These are phyloP conservation scores for Fusarium clavum DNA, from an alignment of 2,329 filamentous ascomycete genomes.

Conservation along the genomic window DNA sequence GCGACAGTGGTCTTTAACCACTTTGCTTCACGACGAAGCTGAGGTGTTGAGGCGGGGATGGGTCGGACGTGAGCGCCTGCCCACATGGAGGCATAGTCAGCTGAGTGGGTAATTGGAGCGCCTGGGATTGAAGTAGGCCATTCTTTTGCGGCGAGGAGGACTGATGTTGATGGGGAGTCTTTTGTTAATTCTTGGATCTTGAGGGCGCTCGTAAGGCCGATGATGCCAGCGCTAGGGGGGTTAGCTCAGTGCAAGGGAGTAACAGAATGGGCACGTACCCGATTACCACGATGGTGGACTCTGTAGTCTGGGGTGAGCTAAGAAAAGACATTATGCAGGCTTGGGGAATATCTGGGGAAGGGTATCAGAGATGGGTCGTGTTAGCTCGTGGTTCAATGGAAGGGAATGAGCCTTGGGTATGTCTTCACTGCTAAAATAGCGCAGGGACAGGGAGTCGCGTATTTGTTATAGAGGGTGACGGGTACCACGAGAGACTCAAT, in stretches of 20 bases:
- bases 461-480: accelerated
- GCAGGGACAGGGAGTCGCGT: accelerated
- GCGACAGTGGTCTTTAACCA: conserved; percentile 49
- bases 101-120: conserved; percentile 45
- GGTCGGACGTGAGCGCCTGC: conserved; percentile 67
- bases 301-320: neutral
- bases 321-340: conserved; percentile 13
- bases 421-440: neutral
- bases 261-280: conserved; percentile 35
- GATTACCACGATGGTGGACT: conserved; percentile 45
- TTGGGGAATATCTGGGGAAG: neutral
- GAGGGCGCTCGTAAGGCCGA: conserved; percentile 62
- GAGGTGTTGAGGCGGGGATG: conserved; percentile 55
- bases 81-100: conserved; percentile 67
- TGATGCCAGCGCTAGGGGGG: conserved; percentile 65
- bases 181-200: conserved; percentile 53
- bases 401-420: too few relatives aligned
- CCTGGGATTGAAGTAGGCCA: conserved; percentile 52
- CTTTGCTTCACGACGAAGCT: conserved; percentile 48
- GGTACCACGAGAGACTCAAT: neutral
- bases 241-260: neutral
- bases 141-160: conserved; percentile 50
- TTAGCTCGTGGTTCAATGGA: too few relatives aligned
- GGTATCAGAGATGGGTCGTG: neutral
- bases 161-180: conserved; percentile 7